A percentile compares a stretch with the other conserved stretches of the same genome.
These are phyloP conservation scores for Citrus reticulata DNA, from an alignment of 345 rosid genomes.

Conservation along the genomic window DNA sequence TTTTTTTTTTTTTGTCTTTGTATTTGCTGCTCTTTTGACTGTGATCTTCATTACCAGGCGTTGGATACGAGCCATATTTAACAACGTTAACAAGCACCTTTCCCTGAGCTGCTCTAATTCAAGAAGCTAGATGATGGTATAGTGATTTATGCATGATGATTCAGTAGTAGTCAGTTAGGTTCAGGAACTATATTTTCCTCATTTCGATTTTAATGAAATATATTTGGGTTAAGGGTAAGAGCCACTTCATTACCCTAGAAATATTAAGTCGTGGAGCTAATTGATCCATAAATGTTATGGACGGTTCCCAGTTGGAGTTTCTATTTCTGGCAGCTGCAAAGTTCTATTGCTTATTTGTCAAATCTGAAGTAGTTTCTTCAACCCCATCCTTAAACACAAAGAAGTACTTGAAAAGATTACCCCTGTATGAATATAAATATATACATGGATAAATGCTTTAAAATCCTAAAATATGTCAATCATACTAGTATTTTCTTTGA, in stretches of 20 bases:
- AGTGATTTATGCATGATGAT: neutral
- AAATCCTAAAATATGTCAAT: too few relatives aligned
- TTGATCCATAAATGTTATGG: neutral
- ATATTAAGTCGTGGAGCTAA: neutral
- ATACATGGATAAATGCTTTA: too few relatives aligned
- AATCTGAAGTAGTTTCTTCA: neutral
- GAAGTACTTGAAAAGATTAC: neutral
- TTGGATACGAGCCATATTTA: conserved; percentile 35
- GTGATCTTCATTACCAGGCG: conserved; percentile 18
- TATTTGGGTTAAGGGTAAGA: neutral
- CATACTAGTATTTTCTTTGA: too few relatives aligned
- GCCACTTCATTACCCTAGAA: neutral
- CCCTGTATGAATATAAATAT: neutral
- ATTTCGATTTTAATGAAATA: neutral
- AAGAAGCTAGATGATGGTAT: neutral
- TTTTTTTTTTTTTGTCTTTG: neutral
- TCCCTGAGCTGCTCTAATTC: neutral
- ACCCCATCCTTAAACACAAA: neutral
- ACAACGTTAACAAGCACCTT: neutral
- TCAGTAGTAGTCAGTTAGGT: neutral
- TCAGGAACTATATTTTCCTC: neutral
- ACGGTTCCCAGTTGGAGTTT: neutral
- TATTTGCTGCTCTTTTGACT: conserved; percentile 1
- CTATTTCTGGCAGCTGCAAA: neutral
- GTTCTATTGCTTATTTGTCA: neutral